Evolutionary conservation across 257 asterid genomes (phyloP), one percentile per base, ranked within the genome.

Genomic region (Nicotiana undulata): DNA sequence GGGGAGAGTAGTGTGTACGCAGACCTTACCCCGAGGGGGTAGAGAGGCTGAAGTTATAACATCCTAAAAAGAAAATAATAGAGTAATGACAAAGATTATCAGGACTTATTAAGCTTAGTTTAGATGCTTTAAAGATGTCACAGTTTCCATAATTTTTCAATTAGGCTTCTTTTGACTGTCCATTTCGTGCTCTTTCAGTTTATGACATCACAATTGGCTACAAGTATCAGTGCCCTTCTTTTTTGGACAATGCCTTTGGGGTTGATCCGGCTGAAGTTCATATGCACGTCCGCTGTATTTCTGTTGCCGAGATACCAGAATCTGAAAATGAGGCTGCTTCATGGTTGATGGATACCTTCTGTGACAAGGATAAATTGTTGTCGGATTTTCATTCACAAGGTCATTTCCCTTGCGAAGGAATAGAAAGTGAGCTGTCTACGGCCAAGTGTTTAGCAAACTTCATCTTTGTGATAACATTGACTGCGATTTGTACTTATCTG

Each of bases 241-340:
- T 94, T 90, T 63, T 93, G 91, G 98, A 94, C 82, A 94, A 94
- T 9, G 97, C 90, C 37, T 94, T 75, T 61, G 98, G 98, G 13
- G 86, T 93, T 2, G 97, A 93, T 83, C 98, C 98, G 4, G 87
- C 97, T 0, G 98, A 94, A 87, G 97, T 94, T 80, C 98, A 94
- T 85, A 90, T 93, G 81, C 94, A 93, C 37, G 56, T 93, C 53
- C 88, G 88, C 4, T 92, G 97, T 28, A 63, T 94, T 70, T 37
- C 92, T 79, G 64, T 90, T 3, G 49, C 20, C 1, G 91, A 90
- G 63, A 84, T 94, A 52, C 98, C 97, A 58, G 63, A 80, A 65
- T 87, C 94, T 13, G 96, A 93, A 81, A 84, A 82, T 18, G 82
- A 88, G 82, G 81, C 87, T 67, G 82, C 89, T 32, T 86, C 89